Evolutionary conservation across 805 yeast species (phyloP).

Genomic region (Schwanniomyces yamadae): DNA sequence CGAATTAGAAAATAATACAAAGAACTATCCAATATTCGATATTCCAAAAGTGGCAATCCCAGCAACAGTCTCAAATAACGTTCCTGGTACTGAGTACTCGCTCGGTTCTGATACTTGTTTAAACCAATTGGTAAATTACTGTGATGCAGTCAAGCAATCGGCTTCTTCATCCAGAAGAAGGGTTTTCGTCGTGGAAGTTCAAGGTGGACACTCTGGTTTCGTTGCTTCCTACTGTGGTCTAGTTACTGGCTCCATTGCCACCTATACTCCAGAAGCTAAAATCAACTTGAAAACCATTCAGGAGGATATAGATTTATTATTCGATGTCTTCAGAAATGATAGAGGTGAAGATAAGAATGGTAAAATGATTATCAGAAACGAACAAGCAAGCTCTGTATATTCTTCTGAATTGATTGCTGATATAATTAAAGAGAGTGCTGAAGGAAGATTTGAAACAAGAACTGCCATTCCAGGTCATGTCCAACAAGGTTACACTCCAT

Average conservation of each 20-base stretch:
- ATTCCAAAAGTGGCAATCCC: slow-evolving; percentile 80
- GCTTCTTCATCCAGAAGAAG: slow-evolving; percentile 78
- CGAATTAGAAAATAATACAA: slow-evolving; percentile 60
- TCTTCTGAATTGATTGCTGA: slow-evolving; percentile 69
- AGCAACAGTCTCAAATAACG: slow-evolving; percentile 77
- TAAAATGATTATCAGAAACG: slow-evolving; percentile 65
- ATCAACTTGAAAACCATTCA: slow-evolving; percentile 59
- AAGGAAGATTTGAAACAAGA: slow-evolving; percentile 69
- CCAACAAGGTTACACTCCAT: slow-evolving; percentile 79
- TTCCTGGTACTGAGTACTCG: slow-evolving; percentile 80
- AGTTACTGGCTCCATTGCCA: slow-evolving; percentile 70
- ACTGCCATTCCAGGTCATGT: slow-evolving; percentile 86
- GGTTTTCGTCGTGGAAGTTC: slow-evolving; percentile 78
- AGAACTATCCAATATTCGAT: slow-evolving; percentile 64
- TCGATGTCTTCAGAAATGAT: slow-evolving; percentile 57
- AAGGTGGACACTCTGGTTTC: slow-evolving; percentile 83
- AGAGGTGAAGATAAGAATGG: slow-evolving; percentile 69
- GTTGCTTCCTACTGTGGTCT: slow-evolving; percentile 69
- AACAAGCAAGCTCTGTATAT: slow-evolving; percentile 65
- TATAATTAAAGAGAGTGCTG: slow-evolving; percentile 61
- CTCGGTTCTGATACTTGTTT: slow-evolving; percentile 75
- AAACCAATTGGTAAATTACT: slow-evolving; percentile 66
- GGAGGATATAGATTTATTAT: slow-evolving; percentile 62
- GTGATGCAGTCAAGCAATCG: slow-evolving; percentile 76
- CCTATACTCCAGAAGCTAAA: slow-evolving; percentile 75